Conservation (phyloP, 306 rosid genomes). For the Prunus dulcis region DNA sequence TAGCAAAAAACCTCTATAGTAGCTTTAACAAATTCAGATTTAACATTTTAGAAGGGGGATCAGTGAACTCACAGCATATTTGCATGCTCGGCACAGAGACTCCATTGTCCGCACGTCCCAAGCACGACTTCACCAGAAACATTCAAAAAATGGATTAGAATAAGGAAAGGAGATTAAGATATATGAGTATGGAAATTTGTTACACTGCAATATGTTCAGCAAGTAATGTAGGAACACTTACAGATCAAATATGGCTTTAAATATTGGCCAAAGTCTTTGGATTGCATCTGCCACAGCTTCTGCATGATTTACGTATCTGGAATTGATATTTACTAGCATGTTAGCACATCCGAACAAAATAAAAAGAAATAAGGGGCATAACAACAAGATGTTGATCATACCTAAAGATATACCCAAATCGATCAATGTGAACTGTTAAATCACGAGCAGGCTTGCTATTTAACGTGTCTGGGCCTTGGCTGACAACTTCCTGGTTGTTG, state of each 20-base stretch:
- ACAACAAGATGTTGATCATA: constrained; percentile 31
- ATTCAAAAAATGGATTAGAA: constrained; percentile 23
- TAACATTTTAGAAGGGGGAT: constrained; percentile 16
- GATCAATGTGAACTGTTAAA: constrained; percentile 91
- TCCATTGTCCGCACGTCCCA: constrained; percentile 99
- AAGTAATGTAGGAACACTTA: constrained; percentile 41
- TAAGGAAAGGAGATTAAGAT: constrained; percentile 1
- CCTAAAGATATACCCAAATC: constrained; percentile 97
- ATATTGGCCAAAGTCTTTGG: constrained; percentile 94
- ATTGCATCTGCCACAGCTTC: constrained; percentile 98
- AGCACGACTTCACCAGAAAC: constrained; percentile 71
- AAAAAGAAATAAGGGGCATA: constrained; percentile 11
- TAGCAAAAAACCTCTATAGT: neutral
- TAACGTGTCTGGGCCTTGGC: constrained; percentile 74
- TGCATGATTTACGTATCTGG: constrained; percentile 88
- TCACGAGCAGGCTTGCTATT: constrained; percentile 81
- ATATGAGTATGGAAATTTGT: neutral
- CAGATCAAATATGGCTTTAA: constrained; percentile 95
- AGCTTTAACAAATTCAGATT: constrained; percentile 7
- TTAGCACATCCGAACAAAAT: constrained; percentile 19
- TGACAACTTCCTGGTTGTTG: constrained; percentile 73
- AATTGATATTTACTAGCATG: constrained; percentile 26
- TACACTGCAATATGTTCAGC: constrained; percentile 4
- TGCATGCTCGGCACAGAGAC: constrained; percentile 98
- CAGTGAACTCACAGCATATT: constrained; percentile 85